Evolutionary conservation across 2,329 filamentous ascomycete genomes (phyloP), one percentile per base, ranked within the genome.

Genomic region (Remersonia thermophila): DNA sequence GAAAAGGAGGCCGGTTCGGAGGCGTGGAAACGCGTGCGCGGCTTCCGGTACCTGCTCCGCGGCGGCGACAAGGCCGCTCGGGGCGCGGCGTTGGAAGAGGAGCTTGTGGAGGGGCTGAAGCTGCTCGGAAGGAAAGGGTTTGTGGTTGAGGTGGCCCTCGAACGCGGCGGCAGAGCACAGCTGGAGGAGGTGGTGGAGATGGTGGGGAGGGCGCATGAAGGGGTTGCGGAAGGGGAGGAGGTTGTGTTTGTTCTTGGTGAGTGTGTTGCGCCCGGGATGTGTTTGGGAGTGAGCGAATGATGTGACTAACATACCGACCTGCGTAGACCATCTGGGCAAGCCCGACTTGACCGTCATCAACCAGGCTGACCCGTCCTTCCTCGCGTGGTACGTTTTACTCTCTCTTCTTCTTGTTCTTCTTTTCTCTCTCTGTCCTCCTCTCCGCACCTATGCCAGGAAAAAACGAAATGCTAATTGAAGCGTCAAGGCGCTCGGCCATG

Each of bases 291-390:
- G 28, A 9, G n/a, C n/a, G 7, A 10, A 10, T 12, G 7, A 18
- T 25, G 17, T 33, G 20, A 11, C 35, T 18, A 29, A 32, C 33
- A 5, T 11, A 10, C n/a, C n/a, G n/a, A n/a, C n/a, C n/a, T n/a
- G 4, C 11, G 8, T 45, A 87, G 83, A 94, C 57, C 86, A 95
- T 59, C 71, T 94, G 47, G 87, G 84, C 69, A 94, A 94, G 60
- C 86, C 86, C 1, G 77, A 89, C 55, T 64, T 93, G 18, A 67
- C 67, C 23, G 66, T 82, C 49, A 65, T 69, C 60, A 78, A 71
- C 55, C 67, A 62, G 32, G 64, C 57, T 26, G 67, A 76, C 50
- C 63, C 69, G 1, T 63, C 68, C 17, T 86, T 81, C 55, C 57
- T 69, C 38, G 70, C 71, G 37, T 93, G 84, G 83, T 45, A 41